These are phyloP conservation scores for Calonectria hawksworthii DNA, from an alignment of 2,329 filamentous ascomycete species.

Conservation along the genomic window DNA sequence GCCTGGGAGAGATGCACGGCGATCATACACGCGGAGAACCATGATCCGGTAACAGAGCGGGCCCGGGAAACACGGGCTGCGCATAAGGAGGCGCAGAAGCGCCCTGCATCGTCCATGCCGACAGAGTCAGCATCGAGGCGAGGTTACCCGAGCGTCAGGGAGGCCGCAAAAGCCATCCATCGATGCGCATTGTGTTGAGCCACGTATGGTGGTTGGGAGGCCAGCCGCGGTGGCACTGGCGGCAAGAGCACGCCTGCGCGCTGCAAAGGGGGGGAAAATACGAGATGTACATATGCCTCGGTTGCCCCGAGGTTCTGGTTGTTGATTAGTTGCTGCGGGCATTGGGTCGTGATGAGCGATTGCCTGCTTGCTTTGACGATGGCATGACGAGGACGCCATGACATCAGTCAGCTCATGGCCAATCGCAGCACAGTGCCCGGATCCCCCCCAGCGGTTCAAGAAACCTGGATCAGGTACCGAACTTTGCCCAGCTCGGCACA, in stretches of 20 bases:
- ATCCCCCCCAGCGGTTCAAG: not conserved
- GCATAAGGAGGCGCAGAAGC: not conserved
- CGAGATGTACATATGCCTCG: not conserved
- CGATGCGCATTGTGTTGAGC: not conserved
- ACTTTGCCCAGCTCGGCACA: not conserved
- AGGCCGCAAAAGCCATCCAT: not conserved
- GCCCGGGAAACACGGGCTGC: constrained; percentile 8
- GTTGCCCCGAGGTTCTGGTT: not conserved
- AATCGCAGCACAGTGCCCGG: not conserved
- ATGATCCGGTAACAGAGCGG: constrained; percentile 25
- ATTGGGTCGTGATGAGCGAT: not conserved
- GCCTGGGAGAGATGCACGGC: not conserved
- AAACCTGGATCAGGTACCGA: not conserved
- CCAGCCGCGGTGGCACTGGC: not conserved
- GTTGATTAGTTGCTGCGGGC: not conserved
- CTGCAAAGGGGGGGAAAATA: not conserved
- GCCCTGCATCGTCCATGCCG: not conserved
- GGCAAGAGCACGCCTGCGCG: not conserved
- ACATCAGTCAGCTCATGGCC: not conserved
- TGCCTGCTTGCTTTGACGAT: not conserved
- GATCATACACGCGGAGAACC: constrained; percentile 22
- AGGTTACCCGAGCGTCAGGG: not conserved
- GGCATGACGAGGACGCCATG: constrained; percentile 8
- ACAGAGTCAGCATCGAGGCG: not conserved
- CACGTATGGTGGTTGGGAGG: constrained; percentile 9